Percentiles rank a stretch among this genome's conserved stretches.
These are phyloP conservation scores for Garcia nutans DNA, from an alignment of 345 rosid species.

Conservation along the genomic window DNA sequence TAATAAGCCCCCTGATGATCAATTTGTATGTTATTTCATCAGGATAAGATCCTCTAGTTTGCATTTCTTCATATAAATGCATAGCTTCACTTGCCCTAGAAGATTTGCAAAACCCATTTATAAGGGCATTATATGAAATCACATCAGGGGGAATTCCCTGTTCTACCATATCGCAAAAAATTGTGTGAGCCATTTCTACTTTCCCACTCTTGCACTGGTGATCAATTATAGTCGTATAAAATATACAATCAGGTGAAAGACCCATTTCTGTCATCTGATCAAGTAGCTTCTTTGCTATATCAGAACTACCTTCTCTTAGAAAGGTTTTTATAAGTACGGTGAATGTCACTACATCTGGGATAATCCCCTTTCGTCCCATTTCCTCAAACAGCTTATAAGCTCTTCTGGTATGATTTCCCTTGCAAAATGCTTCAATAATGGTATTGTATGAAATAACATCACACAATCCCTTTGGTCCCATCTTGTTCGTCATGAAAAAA, in stretches of 20 bases:
- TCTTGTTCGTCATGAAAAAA: slow-evolving; percentile 51
- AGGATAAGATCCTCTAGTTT: slow-evolving; percentile 55
- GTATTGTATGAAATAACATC: slow-evolving; percentile 87
- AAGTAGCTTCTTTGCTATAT: slow-evolving; percentile 60
- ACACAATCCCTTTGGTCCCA: slow-evolving; percentile 66
- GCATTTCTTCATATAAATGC: slow-evolving; percentile 70
- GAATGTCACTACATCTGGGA: slow-evolving; percentile 69
- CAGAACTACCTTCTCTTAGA: slow-evolving; percentile 60
- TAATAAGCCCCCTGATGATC: slow-evolving; percentile 72
- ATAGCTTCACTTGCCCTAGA: slow-evolving; percentile 59
- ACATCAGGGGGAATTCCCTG: slow-evolving; percentile 71
- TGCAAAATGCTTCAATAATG: slow-evolving; percentile 61
- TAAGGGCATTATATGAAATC: slow-evolving; percentile 75
- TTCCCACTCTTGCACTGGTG: slow-evolving; percentile 73
- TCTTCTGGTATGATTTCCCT: slow-evolving; percentile 36
- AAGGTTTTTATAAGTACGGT: slow-evolving; percentile 68
- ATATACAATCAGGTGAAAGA: slow-evolving; percentile 63
- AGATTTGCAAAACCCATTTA: slow-evolving; percentile 72
- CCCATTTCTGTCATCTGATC: slow-evolving; percentile 64
- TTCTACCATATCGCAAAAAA: slow-evolving; percentile 73
- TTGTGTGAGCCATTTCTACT: slow-evolving; percentile 55
- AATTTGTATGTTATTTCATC: slow-evolving; percentile 82
- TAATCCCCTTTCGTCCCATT: slow-evolving; percentile 62
- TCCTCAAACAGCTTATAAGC: slow-evolving; percentile 71
- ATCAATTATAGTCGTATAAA: slow-evolving; percentile 78